phyloP scores from a whole-genome alignment of 2,329 filamentous ascomycete species.

The Sclerotinia nivalis region DNA sequence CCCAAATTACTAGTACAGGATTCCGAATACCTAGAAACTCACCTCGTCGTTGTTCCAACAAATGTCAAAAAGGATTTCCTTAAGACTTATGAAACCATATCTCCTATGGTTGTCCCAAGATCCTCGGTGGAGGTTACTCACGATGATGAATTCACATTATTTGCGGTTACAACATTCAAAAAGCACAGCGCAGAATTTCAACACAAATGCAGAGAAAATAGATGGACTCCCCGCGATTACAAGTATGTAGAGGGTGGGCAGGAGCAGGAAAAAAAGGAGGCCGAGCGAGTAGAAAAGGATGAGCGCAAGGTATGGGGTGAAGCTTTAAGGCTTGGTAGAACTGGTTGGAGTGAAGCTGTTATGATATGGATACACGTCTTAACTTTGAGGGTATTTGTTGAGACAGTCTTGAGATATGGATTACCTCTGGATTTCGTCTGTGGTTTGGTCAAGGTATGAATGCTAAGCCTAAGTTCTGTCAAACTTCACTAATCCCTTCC shows the following conservation, averaged over 20 bases:
- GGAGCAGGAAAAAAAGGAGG: conserved; percentile 85
- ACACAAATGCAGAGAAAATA: conserved; percentile 86
- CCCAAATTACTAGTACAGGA: conserved; percentile 79
- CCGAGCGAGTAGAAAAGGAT: conserved; percentile 78
- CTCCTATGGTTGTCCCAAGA: conserved; percentile 90
- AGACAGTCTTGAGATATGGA: conserved; percentile 95
- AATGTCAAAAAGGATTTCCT: conserved; percentile 84
- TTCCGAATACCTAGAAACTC: conserved; percentile 95
- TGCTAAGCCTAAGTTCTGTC: background rate
- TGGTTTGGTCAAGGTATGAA: conserved; percentile 74
- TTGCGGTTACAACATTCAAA: conserved; percentile 89
- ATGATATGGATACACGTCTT: conserved; percentile 96
- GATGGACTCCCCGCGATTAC: conserved; percentile 94
- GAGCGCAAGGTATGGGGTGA: conserved; percentile 93
- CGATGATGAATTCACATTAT: conserved; percentile 88
- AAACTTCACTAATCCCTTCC: conserved; percentile 30
- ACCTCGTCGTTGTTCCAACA: conserved; percentile 84
- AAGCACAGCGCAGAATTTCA: conserved; percentile 85
- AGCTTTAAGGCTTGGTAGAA: conserved; percentile 79
- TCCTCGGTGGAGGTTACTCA: conserved; percentile 77
- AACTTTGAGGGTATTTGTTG: conserved; percentile 89
- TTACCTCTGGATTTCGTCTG: conserved; percentile 87
- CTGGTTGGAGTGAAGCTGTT: conserved; percentile 93
- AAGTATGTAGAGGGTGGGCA: conserved; percentile 87
- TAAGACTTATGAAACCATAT: conserved; percentile 82